Conservation (phyloP, 176 grass and related monocot genomes). For the Secale cereale region DNA sequence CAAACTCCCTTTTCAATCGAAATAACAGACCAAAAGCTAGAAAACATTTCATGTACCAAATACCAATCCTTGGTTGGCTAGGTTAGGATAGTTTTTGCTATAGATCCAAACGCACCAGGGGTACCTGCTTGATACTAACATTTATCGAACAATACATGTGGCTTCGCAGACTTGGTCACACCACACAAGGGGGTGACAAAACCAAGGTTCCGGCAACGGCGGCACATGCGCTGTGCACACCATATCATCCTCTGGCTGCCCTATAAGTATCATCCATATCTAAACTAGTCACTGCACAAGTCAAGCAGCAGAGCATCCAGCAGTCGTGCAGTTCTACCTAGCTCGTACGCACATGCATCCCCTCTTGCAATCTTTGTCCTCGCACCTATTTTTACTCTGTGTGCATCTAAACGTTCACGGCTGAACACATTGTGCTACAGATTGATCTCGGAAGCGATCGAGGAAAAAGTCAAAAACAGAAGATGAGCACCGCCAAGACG, state of each 20-base stretch:
- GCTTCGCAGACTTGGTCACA: background rate
- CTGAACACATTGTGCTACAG: too few species aligned
- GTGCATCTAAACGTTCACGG: too few species aligned
- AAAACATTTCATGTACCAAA: background rate
- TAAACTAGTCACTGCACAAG: too few species aligned
- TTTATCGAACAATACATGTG: background rate
- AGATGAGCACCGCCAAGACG: conserved; percentile 5
- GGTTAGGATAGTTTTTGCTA: background rate
- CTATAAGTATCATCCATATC: background rate
- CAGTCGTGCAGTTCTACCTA: too few species aligned
- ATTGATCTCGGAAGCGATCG: too few species aligned
- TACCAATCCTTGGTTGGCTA: background rate
- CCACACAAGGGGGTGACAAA: background rate
- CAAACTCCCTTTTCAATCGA: too few species aligned
- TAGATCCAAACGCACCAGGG: background rate
- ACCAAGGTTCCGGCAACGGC: background rate
- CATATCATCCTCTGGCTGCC: background rate
- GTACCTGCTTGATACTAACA: background rate
- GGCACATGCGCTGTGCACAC: background rate
- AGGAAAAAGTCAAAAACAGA: background rate
- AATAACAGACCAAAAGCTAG: background rate
- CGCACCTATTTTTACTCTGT: too few species aligned
- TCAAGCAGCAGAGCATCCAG: background rate
- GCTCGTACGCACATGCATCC: too few species aligned
- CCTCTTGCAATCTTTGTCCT: too few species aligned